Evolutionary conservation across 2,329 filamentous ascomycete genomes (phyloP).

Genomic region (Cladosporium colombiae): DNA sequence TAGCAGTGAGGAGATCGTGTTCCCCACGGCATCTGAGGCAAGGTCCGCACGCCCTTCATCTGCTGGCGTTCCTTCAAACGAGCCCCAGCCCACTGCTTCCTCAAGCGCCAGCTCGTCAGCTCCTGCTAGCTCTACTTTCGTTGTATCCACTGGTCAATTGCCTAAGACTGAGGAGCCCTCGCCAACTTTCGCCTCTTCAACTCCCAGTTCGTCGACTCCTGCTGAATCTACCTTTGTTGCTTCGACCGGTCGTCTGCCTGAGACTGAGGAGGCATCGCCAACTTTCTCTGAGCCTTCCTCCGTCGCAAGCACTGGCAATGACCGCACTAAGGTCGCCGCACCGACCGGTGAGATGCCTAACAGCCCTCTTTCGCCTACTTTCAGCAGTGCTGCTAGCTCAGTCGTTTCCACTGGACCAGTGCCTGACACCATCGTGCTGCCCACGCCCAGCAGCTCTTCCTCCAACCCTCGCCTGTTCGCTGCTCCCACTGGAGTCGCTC

Average conservation of each 20-base stretch:
- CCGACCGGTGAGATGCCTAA: neutral
- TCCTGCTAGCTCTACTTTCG: constrained; percentile 4
- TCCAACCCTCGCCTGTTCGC: neutral
- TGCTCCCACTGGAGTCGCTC: constrained; percentile 8
- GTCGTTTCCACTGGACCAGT: neutral
- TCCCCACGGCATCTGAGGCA: neutral
- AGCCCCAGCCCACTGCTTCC: neutral
- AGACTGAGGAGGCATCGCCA: neutral
- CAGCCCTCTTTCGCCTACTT: neutral
- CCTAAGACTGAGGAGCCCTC: neutral
- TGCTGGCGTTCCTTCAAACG: neutral
- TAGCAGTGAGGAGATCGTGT: neutral
- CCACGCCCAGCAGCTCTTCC: constrained; percentile 3
- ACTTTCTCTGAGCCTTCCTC: neutral
- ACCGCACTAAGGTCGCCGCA: neutral
- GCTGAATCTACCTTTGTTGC: neutral
- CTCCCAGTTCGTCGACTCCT: neutral
- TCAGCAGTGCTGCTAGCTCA: neutral
- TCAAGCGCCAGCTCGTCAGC: neutral
- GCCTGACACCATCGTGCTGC: neutral
- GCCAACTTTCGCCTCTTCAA: constrained; percentile 7
- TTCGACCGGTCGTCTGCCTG: neutral
- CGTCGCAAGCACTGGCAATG: neutral
- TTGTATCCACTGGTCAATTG: constrained; percentile 6
- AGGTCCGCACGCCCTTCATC: neutral